Base-by-base conservation (phyloP, 352 stramenopile species). In the Aphanomyces invadans region DNA sequence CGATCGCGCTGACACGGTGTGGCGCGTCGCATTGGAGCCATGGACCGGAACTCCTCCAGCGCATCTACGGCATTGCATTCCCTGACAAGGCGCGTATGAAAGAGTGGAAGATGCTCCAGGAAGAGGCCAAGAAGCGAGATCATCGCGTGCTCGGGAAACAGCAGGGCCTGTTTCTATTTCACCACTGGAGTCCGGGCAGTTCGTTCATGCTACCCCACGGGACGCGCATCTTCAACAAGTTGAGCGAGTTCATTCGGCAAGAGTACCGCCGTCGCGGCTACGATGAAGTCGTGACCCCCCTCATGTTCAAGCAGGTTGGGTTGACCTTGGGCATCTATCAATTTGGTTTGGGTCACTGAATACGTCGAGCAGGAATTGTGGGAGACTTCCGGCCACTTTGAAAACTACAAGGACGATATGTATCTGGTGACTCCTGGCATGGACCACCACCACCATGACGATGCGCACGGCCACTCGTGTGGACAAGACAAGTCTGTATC, bases 141-240 rank as follows among this genome's bases (percentile, higher is more conserved):
- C 96, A 99, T 77, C 90, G 96, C 12, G 21, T 87, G n/a, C 80
- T 99, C 61, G 96, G 96, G 33, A 80, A 83, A 38, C 77, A 93
- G 59, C 96, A 99, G 79, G 87, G 99, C 55, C 89, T 99, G 4
- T 98, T 98, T 76, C 88, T 98, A 74, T 95, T 95, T 74, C 86
- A 95, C 67, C 87, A 90, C 59, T 80, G 99, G 48, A 98, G 89
- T 49, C 95, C 97, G 2, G 97, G 97, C 33, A 97, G 81, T 65
- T 92, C 88, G 12, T 99, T 99, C 76, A 99, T 98, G 78, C 72
- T 99, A 31, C 97, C 97, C 21, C 96, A 99, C 70, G 97, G 97
- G 53, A 95, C 95, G 7, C 86, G 92, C 33, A 93, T 99, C 51
- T 99, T 99, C 83, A 99, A 99, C 75, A 97, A 89, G 53, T 85